A percentile compares a stretch with the other conserved stretches of the same genome.
Evolutionary conservation across 495 filamentous ascomycete species (phyloP).

Genomic region (Apodospora peruviana): DNA sequence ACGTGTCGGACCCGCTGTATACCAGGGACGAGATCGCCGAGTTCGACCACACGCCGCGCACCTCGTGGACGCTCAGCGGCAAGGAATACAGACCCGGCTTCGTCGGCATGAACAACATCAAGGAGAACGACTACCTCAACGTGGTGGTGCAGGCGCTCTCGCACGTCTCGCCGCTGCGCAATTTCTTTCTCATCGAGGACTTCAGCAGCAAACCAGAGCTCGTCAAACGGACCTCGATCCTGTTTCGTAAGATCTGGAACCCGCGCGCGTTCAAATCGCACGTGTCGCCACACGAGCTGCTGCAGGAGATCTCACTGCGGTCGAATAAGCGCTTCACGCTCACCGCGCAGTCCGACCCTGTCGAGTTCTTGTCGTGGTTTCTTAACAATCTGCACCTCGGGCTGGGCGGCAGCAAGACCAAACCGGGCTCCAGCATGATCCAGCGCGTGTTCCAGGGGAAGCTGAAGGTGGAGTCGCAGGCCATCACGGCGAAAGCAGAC

Average conservation of each 20-base stretch:
- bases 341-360: conserved; percentile 86
- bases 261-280: conserved; percentile 93
- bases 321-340: conserved; percentile 92
- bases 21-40: conserved; percentile 69
- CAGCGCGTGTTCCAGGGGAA: conserved; percentile 91
- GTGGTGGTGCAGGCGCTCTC: conserved; percentile 90
- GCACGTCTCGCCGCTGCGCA: conserved; percentile 84
- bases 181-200: conserved; percentile 86
- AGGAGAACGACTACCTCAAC: conserved; percentile 98
- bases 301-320: conserved; percentile 86
- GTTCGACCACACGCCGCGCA: conserved; percentile 71
- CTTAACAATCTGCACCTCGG: conserved; percentile 90
- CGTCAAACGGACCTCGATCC: conserved; percentile 74
- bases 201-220: conserved; percentile 52
- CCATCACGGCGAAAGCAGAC: conserved; percentile 88
- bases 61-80: conserved; percentile 70
- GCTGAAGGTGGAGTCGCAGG: conserved; percentile 87
- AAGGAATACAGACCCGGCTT: conserved; percentile 89
- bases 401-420: conserved; percentile 83
- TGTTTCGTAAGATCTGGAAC: conserved; percentile 98
- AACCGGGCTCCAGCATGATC: conserved; percentile 72
- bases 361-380: conserved; percentile 96
- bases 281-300: conserved; percentile 93
- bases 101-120: conserved; percentile 99
- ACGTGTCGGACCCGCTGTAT: conserved; percentile 89